phyloP scores from a whole-genome alignment of 2,329 filamentous ascomycete genomes.

The Epichloe coenophiala region DNA sequence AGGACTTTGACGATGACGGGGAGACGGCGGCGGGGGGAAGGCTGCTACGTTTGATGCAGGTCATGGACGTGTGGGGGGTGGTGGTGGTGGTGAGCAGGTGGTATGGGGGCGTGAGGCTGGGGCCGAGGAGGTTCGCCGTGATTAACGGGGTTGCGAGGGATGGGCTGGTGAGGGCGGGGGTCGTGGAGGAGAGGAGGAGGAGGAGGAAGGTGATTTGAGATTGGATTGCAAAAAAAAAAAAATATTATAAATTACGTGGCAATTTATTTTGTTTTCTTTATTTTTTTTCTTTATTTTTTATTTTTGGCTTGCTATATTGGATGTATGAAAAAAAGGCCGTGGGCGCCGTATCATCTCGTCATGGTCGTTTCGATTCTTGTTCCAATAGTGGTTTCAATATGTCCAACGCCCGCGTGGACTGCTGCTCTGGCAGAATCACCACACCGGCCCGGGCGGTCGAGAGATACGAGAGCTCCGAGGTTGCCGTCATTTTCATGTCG shows the following conservation, averaged over 20 bases:
- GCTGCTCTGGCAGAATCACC: conserved; percentile 68
- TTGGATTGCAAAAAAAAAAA: too few species aligned
- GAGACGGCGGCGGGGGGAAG: conserved; percentile 79
- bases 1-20: conserved; percentile 97
- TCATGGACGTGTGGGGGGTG: conserved; percentile 82
- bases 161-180: conserved; percentile 64
- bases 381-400: conserved; percentile 46
- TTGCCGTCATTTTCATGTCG: conserved; percentile 44
- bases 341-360: not conserved
- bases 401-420: conserved; percentile 58
- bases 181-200: conserved; percentile 34
- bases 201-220: not conserved
- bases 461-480: conserved; percentile 76
- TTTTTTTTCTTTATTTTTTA: not conserved
- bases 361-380: conserved; percentile 12
- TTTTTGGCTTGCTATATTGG: too few species aligned
- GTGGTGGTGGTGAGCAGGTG: conserved; percentile 89
- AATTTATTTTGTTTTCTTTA: not conserved
- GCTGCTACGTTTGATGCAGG: conserved; percentile 77
- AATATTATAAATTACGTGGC: not conserved
- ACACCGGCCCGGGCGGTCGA: conserved; percentile 81
- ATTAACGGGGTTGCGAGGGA: conserved; percentile 83
- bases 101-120: conserved; percentile 86
- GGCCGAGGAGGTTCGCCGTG: conserved; percentile 76
- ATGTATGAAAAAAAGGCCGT: not conserved